These are phyloP conservation scores for Lycium ferocissimum DNA, from an alignment of 257 asterid species.

Conservation along the genomic window DNA sequence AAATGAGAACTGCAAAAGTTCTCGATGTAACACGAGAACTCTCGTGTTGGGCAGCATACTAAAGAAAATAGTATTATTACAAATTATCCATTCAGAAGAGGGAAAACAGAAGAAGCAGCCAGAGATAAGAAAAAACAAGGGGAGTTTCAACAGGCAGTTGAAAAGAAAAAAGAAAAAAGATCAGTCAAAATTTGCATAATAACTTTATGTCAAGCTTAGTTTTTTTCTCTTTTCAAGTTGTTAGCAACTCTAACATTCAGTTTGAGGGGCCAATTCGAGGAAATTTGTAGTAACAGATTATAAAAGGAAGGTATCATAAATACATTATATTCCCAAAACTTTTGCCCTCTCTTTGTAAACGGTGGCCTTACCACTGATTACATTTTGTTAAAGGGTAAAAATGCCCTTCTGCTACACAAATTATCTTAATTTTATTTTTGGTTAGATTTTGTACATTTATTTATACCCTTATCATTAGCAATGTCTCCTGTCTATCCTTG, in stretches of 20 bases:
- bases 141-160: too few species aligned
- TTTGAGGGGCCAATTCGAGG: background rate
- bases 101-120: background rate
- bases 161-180: too few species aligned
- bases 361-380: background rate
- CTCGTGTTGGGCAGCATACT: slow-evolving; percentile 66
- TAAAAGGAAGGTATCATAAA: too few species aligned
- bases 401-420: too few species aligned
- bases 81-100: background rate
- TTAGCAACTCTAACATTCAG: background rate
- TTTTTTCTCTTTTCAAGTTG: background rate
- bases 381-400: background rate
- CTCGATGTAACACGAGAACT: slow-evolving; percentile 68
- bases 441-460: background rate
- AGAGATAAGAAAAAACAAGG: too few species aligned
- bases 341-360: background rate
- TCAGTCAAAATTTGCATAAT: background rate
- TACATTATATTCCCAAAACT: background rate
- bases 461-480: background rate
- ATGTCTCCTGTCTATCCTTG: background rate
- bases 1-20: slow-evolving; percentile 67
- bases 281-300: background rate
- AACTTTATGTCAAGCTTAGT: background rate
- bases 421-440: too few species aligned
- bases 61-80: background rate